A percentile compares a stretch with the other conserved stretches of the same genome.
Conservation (phyloP, 768 basidiomycete genomes). For the Baorangia bicolor region DNA sequence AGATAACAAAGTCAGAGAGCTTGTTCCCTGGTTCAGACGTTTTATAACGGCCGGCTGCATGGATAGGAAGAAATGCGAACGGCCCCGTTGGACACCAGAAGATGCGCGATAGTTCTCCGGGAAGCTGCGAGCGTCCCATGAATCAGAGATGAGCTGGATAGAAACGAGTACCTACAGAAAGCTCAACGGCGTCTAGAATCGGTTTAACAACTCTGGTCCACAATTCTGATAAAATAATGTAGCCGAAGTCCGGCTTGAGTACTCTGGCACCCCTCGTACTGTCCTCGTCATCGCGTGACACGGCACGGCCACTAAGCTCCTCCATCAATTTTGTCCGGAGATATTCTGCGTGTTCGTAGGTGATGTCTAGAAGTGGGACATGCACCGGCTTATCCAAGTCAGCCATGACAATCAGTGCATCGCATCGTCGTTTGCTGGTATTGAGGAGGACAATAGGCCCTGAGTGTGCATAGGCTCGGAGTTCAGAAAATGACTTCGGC, state of each 20-base stretch:
- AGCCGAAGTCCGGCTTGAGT: background rate
- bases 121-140: background rate
- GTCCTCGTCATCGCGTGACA: too few relatives aligned
- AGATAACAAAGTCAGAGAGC: background rate
- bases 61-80: too few relatives aligned
- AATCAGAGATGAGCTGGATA: too few relatives aligned
- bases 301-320: too few relatives aligned
- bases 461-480: background rate
- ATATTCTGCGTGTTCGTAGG: too few relatives aligned
- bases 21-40: background rate
- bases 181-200: background rate
- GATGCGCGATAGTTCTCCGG: background rate
- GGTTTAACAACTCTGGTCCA: background rate
- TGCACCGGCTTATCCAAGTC: background rate
- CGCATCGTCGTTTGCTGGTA: background rate
- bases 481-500: background rate
- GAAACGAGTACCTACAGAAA: background rate
- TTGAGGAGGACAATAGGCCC: background rate
- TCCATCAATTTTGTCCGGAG: too few relatives aligned
- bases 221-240: background rate
- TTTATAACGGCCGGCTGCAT: too few relatives aligned
- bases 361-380: background rate
- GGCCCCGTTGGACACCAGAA: too few relatives aligned
- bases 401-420: background rate
- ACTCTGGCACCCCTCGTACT: too few relatives aligned